Evolutionary conservation across 306 rosid species (phyloP).

Genomic region (Cicer cuneatum): DNA sequence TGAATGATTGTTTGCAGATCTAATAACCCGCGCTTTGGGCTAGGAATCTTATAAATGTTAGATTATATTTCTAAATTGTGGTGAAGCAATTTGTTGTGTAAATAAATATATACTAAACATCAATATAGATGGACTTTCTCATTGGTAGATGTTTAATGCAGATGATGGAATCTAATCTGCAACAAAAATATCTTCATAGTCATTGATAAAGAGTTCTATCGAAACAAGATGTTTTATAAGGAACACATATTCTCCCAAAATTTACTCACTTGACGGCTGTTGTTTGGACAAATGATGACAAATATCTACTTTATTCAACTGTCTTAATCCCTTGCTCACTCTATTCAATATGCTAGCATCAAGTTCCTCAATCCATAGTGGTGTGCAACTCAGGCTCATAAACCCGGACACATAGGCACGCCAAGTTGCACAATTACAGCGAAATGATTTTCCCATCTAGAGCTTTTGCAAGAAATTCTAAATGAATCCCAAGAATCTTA

Average conservation of each 20-base stretch:
- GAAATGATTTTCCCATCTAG: slow-evolving; percentile 81
- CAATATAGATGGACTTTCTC: background rate
- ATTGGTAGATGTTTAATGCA: background rate
- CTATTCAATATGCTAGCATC: slow-evolving; percentile 77
- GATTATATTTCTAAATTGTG: background rate
- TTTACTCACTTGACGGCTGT: slow-evolving; percentile 15
- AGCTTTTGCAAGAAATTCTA: slow-evolving; percentile 89
- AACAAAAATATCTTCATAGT: slow-evolving; percentile 1
- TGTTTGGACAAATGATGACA: background rate
- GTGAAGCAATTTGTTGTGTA: background rate
- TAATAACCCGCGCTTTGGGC: too few species aligned
- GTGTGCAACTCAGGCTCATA: slow-evolving; percentile 75
- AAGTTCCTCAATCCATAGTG: slow-evolving; percentile 81
- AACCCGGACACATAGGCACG: slow-evolving; percentile 74
- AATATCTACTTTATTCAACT: slow-evolving; percentile 63
- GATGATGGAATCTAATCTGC: background rate
- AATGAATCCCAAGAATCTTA: slow-evolving; percentile 71
- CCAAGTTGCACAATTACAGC: slow-evolving; percentile 85
- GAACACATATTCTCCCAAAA: background rate
- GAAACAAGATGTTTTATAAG: slow-evolving; percentile 6
- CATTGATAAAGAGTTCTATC: background rate
- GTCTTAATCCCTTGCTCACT: slow-evolving; percentile 75
- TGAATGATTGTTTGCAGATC: background rate
- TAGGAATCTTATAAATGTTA: too few species aligned
- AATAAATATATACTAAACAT: background rate